Evolutionary conservation across 495 filamentous ascomycete genomes (phyloP).

Genomic region (Lepidopterella palustris): DNA sequence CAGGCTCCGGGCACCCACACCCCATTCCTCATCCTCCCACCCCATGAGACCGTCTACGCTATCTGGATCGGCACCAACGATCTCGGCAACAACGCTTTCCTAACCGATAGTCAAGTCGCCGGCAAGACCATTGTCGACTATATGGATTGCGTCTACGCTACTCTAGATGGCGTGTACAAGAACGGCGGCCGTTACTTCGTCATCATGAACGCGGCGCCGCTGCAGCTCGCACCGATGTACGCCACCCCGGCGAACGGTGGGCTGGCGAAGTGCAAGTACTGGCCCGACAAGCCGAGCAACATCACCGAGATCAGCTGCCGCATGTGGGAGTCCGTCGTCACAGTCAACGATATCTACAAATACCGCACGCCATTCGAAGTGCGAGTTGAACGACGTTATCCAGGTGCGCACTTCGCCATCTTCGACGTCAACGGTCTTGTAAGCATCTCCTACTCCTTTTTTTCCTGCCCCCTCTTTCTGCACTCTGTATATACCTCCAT

Average conservation of each 20-base stretch:
- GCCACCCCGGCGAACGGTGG: constrained; percentile 47
- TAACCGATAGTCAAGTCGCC: constrained; percentile 53
- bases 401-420: constrained; percentile 54
- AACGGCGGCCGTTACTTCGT: constrained; percentile 61
- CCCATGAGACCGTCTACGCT: constrained; percentile 58
- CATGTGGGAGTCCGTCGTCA: constrained; percentile 56
- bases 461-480: neutral
- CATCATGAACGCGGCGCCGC: constrained; percentile 56
- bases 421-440: constrained; percentile 58
- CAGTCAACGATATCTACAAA: constrained; percentile 54
- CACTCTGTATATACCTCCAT: neutral
- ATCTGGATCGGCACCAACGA: constrained; percentile 81
- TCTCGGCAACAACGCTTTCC: constrained; percentile 55
- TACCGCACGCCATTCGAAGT: constrained; percentile 56
- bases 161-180: constrained; percentile 53
- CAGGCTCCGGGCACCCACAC: constrained; percentile 37
- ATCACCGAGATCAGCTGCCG: constrained; percentile 49
- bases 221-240: constrained; percentile 58
- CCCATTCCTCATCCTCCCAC: constrained; percentile 45
- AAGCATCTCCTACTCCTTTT: neutral
- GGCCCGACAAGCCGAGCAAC: constrained; percentile 54
- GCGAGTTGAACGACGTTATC: constrained; percentile 48
- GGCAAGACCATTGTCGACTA: constrained; percentile 56
- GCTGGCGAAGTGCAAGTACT: constrained; percentile 48
- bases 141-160: constrained; percentile 56